Conservation (phyloP, 148 eudicot species). For the Persicaria maculosa region DNA sequence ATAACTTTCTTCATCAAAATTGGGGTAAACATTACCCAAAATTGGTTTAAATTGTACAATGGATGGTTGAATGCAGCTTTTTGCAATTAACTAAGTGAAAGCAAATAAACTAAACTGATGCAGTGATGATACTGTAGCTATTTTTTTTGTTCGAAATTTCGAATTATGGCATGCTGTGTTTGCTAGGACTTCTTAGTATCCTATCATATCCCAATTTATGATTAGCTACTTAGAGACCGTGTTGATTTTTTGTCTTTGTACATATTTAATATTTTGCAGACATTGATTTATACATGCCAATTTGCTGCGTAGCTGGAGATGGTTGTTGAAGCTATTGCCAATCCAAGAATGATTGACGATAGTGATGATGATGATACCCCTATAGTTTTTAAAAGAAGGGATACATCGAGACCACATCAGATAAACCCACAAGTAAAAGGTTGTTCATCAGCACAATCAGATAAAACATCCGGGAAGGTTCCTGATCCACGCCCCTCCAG, state of each 20-base stretch:
- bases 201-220: not conserved
- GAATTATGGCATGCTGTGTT: not conserved
- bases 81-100: not conserved
- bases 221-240: not conserved
- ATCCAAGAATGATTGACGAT: constrained; percentile 30
- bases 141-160: not conserved
- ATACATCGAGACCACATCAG: constrained; percentile 27
- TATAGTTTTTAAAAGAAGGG: constrained; percentile 61
- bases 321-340: constrained; percentile 43
- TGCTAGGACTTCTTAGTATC: not conserved
- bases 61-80: too few relatives aligned
- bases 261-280: not conserved
- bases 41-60: too few relatives aligned
- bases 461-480: constrained; percentile 39
- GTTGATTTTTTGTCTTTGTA: not conserved
- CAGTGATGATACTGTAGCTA: not conserved
- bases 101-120: not conserved
- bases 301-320: constrained; percentile 20
- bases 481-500: constrained; percentile 33
- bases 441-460: constrained; percentile 32
- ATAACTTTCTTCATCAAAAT: too few relatives aligned
- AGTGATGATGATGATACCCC: constrained; percentile 73
- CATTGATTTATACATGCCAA: constrained; percentile 6
- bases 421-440: constrained; percentile 34
- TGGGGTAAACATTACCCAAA: too few relatives aligned